Evolutionary conservation across 163 green algal species (phyloP), one percentile per base, ranked within the genome.

Genomic region (Volvox carteri): DNA sequence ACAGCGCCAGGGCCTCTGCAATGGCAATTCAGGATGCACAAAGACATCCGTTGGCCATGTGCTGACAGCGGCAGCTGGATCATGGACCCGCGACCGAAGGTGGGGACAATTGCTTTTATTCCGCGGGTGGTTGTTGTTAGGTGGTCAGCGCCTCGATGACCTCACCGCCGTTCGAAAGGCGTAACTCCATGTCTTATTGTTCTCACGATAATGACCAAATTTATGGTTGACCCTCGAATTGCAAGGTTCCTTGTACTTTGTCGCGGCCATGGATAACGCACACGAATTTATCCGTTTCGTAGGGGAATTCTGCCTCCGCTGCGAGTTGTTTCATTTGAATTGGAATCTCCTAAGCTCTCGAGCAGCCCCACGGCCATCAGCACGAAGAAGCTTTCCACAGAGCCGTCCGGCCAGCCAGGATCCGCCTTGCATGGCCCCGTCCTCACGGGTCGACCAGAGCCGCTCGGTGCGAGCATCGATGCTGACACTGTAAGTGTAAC

Each of bases 391-490:
- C 50, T 88, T 3, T 81, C 35, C 48, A 74, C 23, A 6, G 89
- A 88, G 84, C 89, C 89, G 35, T 90, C 84, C 19, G 89, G 89
- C 30, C 89, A 92, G 39, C 89, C 84, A 1, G 52, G n/a, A 0
- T 77, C 77, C 7, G 52, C 19, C 35, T 73, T 74, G 16, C 94
- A 93, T 30, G 90, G 92, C 28, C 68, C 92, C 23, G 91, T 93
- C 0, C 87, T 95, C 41, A 89, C 89, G 14, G 95, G 95, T 25
- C 84, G 65, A 6, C 90, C 94, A 0, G 93, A 93, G 62, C 92
- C 95, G 0, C 65, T 97, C 50, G 95, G 95, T 7, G 93, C 95
- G 0, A 95, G 90, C 28, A 87, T 92, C 14, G 88, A 94, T 44
- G 76, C 81, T 2, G 58, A 91, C 14, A 89, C 87, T 78, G 94